Conservation (phyloP, 768 basidiomycete genomes). For the Agaricus blazei region DNA sequence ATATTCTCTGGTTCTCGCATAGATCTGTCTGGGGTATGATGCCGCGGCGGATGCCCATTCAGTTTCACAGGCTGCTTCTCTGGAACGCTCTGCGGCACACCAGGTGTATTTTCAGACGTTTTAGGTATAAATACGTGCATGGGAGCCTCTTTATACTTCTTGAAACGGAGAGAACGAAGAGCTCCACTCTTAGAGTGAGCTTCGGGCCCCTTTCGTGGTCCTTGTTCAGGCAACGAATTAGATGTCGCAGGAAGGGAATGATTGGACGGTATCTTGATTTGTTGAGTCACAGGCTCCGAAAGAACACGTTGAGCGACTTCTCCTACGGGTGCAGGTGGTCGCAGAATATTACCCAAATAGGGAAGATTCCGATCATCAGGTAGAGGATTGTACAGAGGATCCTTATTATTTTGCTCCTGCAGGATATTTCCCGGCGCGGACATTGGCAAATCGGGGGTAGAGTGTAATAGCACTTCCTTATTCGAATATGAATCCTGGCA, state of each 20-base stretch:
- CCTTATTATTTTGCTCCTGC: not conserved
- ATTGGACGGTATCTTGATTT: too few relatives aligned
- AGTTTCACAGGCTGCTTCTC: not conserved
- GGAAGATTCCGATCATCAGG: too few relatives aligned
- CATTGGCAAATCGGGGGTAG: not conserved
- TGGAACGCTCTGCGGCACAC: not conserved
- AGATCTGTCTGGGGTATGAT: not conserved
- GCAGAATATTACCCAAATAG: too few relatives aligned
- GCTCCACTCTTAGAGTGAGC: not conserved
- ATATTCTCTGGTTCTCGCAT: not conserved
- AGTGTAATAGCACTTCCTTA: too few relatives aligned
- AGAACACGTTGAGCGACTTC: too few relatives aligned
- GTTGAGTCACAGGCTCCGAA: too few relatives aligned
- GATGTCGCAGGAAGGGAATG: too few relatives aligned
- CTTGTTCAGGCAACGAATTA: too few relatives aligned
- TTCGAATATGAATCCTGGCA: not conserved
- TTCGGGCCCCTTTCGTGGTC: too few relatives aligned
- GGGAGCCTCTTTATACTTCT: not conserved
- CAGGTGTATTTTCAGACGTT: not conserved
- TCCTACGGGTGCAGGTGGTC: too few relatives aligned
- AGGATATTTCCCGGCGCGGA: not conserved
- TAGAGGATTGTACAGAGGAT: not conserved
- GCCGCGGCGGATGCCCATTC: not conserved
- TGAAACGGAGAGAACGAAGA: not conserved
- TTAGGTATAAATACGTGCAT: not conserved